Evolutionary conservation across 1,284 basidiomycete species (phyloP).

Genomic region (Pterula multifida): DNA sequence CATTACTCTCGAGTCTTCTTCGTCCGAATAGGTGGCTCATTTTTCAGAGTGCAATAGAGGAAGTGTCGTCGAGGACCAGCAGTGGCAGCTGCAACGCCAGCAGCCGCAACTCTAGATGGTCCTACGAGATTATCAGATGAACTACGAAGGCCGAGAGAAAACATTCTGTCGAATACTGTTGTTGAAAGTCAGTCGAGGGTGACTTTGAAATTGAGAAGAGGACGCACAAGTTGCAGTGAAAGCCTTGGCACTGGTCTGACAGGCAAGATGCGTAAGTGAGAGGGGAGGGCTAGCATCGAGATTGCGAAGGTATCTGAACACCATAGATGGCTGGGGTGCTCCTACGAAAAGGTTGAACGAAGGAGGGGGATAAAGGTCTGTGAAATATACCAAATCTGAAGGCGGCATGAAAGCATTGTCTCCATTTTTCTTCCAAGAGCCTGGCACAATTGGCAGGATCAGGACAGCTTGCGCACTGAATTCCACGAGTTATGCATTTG

Average conservation of each 20-base stretch:
- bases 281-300: constrained; percentile 75
- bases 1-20: constrained; percentile 19
- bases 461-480: constrained; percentile 72
- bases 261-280: constrained; percentile 70
- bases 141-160: constrained; percentile 67
- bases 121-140: constrained; percentile 53
- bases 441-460: constrained; percentile 71
- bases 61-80: constrained; percentile 69
- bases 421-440: constrained; percentile 91
- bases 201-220: not conserved
- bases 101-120: constrained; percentile 47
- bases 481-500: constrained; percentile 3
- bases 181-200: constrained; percentile 2
- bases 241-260: constrained; percentile 77
- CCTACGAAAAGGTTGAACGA: constrained; percentile 22
- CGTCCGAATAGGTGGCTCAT: constrained; percentile 28
- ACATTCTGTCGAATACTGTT: constrained; percentile 87
- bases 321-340: constrained; percentile 80
- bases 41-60: constrained; percentile 63
- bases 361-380: not conserved
- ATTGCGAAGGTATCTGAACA: constrained; percentile 76
- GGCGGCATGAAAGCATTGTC: constrained; percentile 75
- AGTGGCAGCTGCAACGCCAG: constrained; percentile 42
- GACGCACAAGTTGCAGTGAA: constrained; percentile 71
- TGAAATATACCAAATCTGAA: constrained; percentile 65